A percentile compares a stretch with the other conserved stretches of the same genome.
These are phyloP conservation scores for Arthrobotrys iridis DNA, from an alignment of 2,329 filamentous ascomycete species.

Conservation along the genomic window DNA sequence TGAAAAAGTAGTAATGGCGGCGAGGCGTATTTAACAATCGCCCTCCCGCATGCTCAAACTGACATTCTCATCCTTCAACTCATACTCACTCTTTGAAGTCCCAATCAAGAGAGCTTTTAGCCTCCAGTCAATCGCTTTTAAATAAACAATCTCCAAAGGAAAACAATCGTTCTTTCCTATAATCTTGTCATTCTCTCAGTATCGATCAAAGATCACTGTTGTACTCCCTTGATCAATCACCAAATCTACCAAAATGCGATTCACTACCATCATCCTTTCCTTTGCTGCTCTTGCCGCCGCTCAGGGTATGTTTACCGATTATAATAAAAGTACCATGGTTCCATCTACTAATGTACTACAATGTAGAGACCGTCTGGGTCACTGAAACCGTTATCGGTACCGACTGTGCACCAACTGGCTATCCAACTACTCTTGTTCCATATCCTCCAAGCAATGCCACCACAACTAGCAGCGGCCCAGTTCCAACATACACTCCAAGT, in stretches of 20 bases:
- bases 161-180: conserved; percentile 33
- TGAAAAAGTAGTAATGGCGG: neutral
- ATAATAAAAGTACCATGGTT: too few species aligned
- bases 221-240: neutral
- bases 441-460: conserved; percentile 24
- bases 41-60: conserved; percentile 11
- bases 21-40: conserved; percentile 44
- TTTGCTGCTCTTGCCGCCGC: conserved; percentile 34
- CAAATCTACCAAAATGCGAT: conserved; percentile 49
- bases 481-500: conserved; percentile 18
- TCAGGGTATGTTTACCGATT: conserved; percentile 30
- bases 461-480: neutral
- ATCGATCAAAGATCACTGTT: neutral
- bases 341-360: neutral
- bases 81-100: conserved; percentile 42
- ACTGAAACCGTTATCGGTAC: conserved; percentile 48
- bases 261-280: conserved; percentile 36
- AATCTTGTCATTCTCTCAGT: neutral
- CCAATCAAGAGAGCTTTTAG: conserved; percentile 39
- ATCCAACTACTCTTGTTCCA: conserved; percentile 17
- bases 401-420: conserved; percentile 34
- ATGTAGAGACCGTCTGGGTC: conserved; percentile 51
- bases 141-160: neutral
- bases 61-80: conserved; percentile 28
- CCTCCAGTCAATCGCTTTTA: conserved; percentile 50